Evolutionary conservation across 2,329 filamentous ascomycete species (phyloP).

Genomic region (Rosellinia necatrix): DNA sequence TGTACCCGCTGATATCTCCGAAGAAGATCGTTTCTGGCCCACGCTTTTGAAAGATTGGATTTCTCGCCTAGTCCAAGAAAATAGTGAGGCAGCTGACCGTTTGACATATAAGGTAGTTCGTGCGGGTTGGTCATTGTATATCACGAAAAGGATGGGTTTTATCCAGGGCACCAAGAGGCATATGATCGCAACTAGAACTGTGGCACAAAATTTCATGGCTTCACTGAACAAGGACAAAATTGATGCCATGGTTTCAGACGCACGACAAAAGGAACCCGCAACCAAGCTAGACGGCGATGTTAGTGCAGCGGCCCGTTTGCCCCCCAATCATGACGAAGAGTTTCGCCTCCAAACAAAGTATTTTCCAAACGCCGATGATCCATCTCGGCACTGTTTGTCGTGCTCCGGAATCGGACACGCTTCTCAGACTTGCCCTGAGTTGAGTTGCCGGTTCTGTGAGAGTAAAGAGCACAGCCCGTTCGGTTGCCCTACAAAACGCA

Average conservation of each 20-base stretch:
- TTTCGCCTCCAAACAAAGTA: conserved; percentile 50
- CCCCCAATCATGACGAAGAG: conserved; percentile 37
- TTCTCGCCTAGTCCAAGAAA: conserved; percentile 21
- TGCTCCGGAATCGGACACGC: conserved; percentile 57
- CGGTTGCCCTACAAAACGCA: conserved; percentile 54
- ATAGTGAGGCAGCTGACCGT: conserved; percentile 21
- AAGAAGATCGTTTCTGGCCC: conserved; percentile 18
- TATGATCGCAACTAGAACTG: conserved; percentile 11
- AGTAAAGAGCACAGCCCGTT: conserved; percentile 52
- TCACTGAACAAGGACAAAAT: conserved; percentile 17
- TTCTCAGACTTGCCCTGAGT: conserved; percentile 49
- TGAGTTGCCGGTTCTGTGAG: conserved; percentile 55
- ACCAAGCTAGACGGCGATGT: background rate
- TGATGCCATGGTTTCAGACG: conserved; percentile 24
- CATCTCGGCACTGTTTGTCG: conserved; percentile 53
- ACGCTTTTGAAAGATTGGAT: conserved; percentile 16
- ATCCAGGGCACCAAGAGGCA: conserved; percentile 31
- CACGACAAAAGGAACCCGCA: conserved; percentile 5
- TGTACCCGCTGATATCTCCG: background rate
- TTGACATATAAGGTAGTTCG: conserved; percentile 32
- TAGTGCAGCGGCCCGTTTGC: background rate
- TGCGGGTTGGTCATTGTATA: conserved; percentile 27
- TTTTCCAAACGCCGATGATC: conserved; percentile 54
- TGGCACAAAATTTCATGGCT: conserved; percentile 25
- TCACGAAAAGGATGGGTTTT: conserved; percentile 27